Evolutionary conservation across 129 eudicot genomes (phyloP).

Genomic region (Chrysanthemum makinoi): DNA sequence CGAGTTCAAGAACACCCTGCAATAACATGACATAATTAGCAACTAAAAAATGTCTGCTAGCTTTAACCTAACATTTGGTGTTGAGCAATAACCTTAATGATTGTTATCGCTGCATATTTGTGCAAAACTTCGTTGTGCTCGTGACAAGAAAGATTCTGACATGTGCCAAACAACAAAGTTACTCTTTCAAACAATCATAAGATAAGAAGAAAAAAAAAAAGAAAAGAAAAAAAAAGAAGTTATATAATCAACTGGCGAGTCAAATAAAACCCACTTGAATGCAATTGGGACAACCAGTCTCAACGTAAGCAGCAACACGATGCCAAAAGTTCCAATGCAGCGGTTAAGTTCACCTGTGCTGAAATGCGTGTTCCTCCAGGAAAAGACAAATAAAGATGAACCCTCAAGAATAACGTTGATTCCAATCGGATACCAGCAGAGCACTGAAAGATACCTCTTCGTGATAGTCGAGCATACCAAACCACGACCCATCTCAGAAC

Average conservation of each 20-base stretch:
- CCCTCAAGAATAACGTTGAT: no score
- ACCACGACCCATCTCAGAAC: no score
- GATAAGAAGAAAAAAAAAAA: no score
- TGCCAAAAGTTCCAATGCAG: constrained; percentile 78
- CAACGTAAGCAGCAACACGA: constrained; percentile 79
- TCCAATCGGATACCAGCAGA: no score
- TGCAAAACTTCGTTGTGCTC: constrained; percentile 95
- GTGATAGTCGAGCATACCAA: no score
- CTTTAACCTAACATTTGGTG: background rate
- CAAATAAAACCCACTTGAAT: constrained; percentile 58
- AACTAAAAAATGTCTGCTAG: background rate
- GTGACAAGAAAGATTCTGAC: constrained; percentile 32
- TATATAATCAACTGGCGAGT: background rate
- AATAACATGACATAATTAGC: constrained; percentile 19
- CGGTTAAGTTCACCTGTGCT: constrained; percentile 57
- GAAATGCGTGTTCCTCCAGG: constrained; percentile 98
- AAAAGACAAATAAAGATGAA: background rate
- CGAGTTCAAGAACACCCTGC: constrained; percentile 64
- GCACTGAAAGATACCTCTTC: no score
- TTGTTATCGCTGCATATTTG: constrained; percentile 85
- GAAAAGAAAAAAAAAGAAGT: no score
- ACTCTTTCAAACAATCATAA: background rate
- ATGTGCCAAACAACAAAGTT: background rate
- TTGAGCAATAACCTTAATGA: constrained; percentile 63
- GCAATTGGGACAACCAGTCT: constrained; percentile 89